A percentile compares a stretch with the other conserved stretches of the same genome.
Evolutionary conservation across 768 basidiomycete genomes (phyloP).

Genomic region (Tephrocybe rancida): DNA sequence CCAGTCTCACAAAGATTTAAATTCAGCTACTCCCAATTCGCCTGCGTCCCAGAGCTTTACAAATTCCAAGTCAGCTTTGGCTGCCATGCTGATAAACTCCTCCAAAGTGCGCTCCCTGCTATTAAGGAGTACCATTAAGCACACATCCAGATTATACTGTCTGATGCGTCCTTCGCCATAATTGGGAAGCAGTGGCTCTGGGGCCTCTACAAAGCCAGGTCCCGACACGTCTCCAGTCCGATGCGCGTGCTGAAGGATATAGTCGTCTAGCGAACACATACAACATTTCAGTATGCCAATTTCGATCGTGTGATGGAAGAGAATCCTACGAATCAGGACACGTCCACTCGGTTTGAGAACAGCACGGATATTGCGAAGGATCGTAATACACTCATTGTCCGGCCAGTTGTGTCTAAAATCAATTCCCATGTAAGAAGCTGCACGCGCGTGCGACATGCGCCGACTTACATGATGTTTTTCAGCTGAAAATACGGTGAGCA

Average conservation of each 20-base stretch:
- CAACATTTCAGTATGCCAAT: neutral
- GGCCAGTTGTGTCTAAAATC: slow-evolving; percentile 44
- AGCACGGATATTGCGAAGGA: slow-evolving; percentile 35
- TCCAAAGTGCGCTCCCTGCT: slow-evolving; percentile 43
- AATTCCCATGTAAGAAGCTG: neutral
- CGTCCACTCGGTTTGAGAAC: slow-evolving; percentile 36
- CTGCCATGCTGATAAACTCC: slow-evolving; percentile 40
- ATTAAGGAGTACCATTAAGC: slow-evolving; percentile 45
- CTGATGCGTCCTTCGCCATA: slow-evolving; percentile 41
- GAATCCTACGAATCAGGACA: neutral
- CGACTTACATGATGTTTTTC: slow-evolving; percentile 35
- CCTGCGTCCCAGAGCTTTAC: slow-evolving; percentile 39
- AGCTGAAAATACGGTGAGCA: slow-evolving; percentile 23
- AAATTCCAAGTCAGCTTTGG: slow-evolving; percentile 33
- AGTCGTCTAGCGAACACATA: slow-evolving; percentile 30
- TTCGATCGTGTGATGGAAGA: neutral
- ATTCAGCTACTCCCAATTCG: slow-evolving; percentile 35
- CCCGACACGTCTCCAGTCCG: slow-evolving; percentile 13
- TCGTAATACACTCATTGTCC: slow-evolving; percentile 32
- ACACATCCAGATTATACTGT: slow-evolving; percentile 45
- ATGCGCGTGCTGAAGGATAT: slow-evolving; percentile 30
- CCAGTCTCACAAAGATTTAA: slow-evolving; percentile 1
- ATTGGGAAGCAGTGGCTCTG: slow-evolving; percentile 47
- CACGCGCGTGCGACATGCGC: neutral
- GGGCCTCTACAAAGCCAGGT: slow-evolving; percentile 28